phyloP scores from a whole-genome alignment of 306 rosid genomes.

The Vachellia collinsii region DNA sequence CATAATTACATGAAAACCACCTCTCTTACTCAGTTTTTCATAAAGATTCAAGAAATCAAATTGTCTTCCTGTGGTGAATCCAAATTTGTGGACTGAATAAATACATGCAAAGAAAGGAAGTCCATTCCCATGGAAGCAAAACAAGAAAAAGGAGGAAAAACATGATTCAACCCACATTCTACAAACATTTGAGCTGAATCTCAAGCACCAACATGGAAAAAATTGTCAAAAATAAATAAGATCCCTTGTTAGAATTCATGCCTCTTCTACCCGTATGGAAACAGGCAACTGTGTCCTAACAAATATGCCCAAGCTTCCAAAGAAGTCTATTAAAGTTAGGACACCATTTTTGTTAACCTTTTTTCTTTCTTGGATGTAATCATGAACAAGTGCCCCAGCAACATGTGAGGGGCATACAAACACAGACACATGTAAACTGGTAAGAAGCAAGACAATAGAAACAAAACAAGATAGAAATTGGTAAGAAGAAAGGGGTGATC shows the following conservation, averaged over 20 bases:
- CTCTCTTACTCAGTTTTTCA: no score
- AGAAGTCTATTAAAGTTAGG: neutral
- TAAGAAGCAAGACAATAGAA: neutral
- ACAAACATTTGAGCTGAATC: neutral
- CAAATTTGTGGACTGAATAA: neutral
- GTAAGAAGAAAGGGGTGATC: neutral
- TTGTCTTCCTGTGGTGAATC: neutral
- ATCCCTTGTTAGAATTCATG: neutral
- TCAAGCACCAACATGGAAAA: neutral
- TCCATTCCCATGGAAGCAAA: neutral
- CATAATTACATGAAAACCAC: no score
- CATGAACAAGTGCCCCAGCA: neutral
- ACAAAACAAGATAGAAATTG: neutral
- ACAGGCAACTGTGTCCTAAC: neutral
- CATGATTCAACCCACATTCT: neutral
- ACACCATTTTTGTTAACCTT: neutral
- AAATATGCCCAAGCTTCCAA: neutral
- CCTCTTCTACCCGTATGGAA: neutral
- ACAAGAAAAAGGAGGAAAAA: neutral
- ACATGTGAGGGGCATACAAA: neutral
- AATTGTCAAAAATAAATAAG: neutral
- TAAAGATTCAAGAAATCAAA: neutral
- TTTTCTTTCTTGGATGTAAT: neutral
- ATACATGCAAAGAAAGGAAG: neutral
- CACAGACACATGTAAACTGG: neutral